Evolutionary conservation across 192 early-diverging fungal genomes (phyloP).

Genomic region (Coemansia sp.): DNA sequence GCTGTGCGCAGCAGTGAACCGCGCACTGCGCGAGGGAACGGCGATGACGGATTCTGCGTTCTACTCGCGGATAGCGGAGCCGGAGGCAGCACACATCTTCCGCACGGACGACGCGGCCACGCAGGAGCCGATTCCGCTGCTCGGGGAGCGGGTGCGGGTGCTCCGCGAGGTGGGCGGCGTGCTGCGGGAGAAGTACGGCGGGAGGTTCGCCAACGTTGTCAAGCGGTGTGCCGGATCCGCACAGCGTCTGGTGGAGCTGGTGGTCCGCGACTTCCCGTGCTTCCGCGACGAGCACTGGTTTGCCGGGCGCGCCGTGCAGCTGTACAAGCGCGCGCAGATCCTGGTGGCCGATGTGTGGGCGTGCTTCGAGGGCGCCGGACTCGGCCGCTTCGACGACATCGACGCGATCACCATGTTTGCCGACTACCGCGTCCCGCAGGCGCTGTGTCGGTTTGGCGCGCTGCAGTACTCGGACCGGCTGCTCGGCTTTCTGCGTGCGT

Average conservation of each 20-base stretch:
- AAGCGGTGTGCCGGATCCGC: slow-evolving; percentile 56
- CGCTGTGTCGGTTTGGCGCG: slow-evolving; percentile 67
- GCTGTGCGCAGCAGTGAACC: slow-evolving; percentile 73
- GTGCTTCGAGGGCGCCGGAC: slow-evolving; percentile 70
- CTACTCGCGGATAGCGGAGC: slow-evolving; percentile 43
- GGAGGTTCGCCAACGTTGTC: slow-evolving; percentile 65
- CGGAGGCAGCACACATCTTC: slow-evolving; percentile 61
- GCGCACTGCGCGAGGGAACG: slow-evolving; percentile 62
- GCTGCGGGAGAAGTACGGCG: slow-evolving; percentile 60
- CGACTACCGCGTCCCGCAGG: slow-evolving; percentile 81
- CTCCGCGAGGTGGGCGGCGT: slow-evolving; percentile 73
- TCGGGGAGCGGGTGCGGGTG: slow-evolving; percentile 60
- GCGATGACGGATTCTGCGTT: slow-evolving; percentile 63
- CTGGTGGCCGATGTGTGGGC: slow-evolving; percentile 86
- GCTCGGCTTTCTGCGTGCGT: slow-evolving; percentile 37
- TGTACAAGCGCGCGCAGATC: slow-evolving; percentile 85
- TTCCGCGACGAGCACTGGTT: slow-evolving; percentile 69
- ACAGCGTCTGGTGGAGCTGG: slow-evolving; percentile 56
- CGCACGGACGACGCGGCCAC: slow-evolving; percentile 55
- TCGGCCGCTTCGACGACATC: slow-evolving; percentile 72
- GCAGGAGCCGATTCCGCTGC: slow-evolving; percentile 62
- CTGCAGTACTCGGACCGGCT: slow-evolving; percentile 69
- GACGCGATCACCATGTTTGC: slow-evolving; percentile 88
- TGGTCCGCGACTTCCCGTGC: slow-evolving; percentile 63
- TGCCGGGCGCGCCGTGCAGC: slow-evolving; percentile 55